phyloP scores from a whole-genome alignment of 306 rosid species.

The Trifolium pratense region DNA sequence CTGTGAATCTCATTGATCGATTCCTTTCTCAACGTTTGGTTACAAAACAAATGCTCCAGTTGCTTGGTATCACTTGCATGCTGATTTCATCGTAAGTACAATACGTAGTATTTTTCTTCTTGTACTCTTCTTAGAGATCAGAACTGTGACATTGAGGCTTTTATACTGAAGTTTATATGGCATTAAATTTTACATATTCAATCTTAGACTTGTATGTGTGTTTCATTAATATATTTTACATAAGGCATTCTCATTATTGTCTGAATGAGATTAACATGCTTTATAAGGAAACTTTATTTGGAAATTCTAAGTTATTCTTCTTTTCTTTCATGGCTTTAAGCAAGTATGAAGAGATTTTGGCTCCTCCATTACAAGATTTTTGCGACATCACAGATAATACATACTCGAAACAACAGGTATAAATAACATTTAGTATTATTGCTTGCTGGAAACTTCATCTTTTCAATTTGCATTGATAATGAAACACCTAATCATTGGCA shows the following conservation, averaged over 20 bases:
- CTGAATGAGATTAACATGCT: too few species aligned
- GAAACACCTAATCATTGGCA: conserved; percentile 28
- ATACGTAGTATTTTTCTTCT: background rate
- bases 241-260: too few species aligned
- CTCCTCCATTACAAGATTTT: conserved; percentile 82
- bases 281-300: too few species aligned
- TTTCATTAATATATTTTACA: too few species aligned
- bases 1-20: conserved; percentile 87
- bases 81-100: conserved; percentile 89
- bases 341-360: conserved; percentile 87
- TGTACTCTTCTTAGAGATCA: too few species aligned
- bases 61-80: conserved; percentile 89
- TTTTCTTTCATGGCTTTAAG: conserved; percentile 54
- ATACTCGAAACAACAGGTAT: conserved; percentile 78
- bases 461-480: conserved; percentile 9
- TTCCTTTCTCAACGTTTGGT: conserved; percentile 67
- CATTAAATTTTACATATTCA: too few species aligned
- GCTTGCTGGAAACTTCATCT: conserved; percentile 16
- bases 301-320: conserved; percentile 36
- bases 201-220: too few species aligned
- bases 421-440: conserved; percentile 30
- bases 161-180: too few species aligned
- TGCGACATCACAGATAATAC: conserved; percentile 87
- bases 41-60: conserved; percentile 77
- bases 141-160: too few species aligned